phyloP scores from a whole-genome alignment of 228 moss, liverwort and hornwort genomes.

The Sphagnum magellanicum region DNA sequence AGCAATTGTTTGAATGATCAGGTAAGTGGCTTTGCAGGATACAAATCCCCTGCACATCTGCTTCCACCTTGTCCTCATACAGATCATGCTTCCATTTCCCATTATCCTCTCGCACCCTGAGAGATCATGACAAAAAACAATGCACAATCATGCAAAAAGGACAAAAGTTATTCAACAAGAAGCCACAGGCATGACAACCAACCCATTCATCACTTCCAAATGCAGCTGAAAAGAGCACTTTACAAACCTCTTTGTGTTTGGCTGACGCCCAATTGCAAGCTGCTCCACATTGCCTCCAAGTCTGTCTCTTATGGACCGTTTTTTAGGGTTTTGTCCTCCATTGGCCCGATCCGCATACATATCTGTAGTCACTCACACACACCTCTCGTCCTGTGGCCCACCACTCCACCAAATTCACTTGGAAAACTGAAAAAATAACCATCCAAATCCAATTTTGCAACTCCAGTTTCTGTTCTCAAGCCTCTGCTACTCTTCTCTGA shows the following conservation, averaged over 20 bases:
- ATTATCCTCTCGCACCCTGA: constrained; percentile 35
- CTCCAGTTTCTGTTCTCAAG: not conserved
- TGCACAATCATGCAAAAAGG: not conserved
- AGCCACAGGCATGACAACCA: too few species aligned
- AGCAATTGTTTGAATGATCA: too few species aligned
- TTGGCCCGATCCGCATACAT: constrained; percentile 89
- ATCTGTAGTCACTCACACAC: constrained; percentile 54
- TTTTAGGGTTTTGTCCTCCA: constrained; percentile 44
- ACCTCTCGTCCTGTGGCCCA: constrained; percentile 24
- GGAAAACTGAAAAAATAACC: not conserved
- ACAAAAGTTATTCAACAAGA: too few species aligned
- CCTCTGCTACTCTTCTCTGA: not conserved
- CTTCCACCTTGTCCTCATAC: constrained; percentile 25
- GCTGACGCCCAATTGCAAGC: constrained; percentile 9
- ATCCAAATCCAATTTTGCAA: too few species aligned
- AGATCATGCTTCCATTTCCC: constrained; percentile 59
- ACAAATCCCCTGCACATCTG: constrained; percentile 27
- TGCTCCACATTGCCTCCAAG: constrained; percentile 52
- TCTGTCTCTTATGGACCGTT: constrained; percentile 73
- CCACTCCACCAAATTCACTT: not conserved
- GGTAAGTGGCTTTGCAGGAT: constrained; percentile 8
- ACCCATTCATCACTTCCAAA: too few species aligned
- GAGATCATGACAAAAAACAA: not conserved
- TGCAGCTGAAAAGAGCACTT: too few species aligned
- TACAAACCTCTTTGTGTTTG: constrained; percentile 16